Base-by-base conservation (phyloP, 2,329 filamentous ascomycete species). In the Nothophoma quercina region DNA sequence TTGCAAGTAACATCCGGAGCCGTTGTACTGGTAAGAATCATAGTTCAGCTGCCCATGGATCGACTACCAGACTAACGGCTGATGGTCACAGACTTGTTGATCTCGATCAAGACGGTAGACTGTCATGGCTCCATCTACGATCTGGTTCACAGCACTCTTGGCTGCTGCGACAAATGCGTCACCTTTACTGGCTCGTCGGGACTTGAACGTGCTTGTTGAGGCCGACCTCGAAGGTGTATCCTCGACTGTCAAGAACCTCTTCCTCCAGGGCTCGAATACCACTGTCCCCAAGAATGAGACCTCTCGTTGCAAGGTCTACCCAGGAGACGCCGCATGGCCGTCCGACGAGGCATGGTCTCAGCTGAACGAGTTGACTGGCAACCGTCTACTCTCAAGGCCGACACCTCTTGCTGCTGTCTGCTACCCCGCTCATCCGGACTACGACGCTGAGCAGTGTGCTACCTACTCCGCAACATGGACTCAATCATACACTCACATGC, bases 251-350 rank as follows among this genome's bases (percentile, higher is more conserved):
- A 62, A 55, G 36, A 43, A 51, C 4, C 60, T 71, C 4, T 70
- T 71, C 16, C 44, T 55, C 9, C 58, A 65, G 3, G 51, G 42
- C 18, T 55, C 56, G 16, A 42, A 47, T 13, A 29, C 55, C 1
- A 51, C 49, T 12, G 13, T 56, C 3, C 50, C 61, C 16, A 56
- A 44, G n/a, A 58, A 54, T 22, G 54, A 51, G 18, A 59, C 60
- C 8, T 65, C 65, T 9, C 51, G 65, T 55, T 84, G 81, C 70
- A 84, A 82, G 65, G 73, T 79, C 2, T 79, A 77, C 36, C 81
- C 80, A 1, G 76, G 74, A 16, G 75, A 77, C 12, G 19, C 65
- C 7, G 64, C 65, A 38, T 85, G 83, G 83, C 83, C 83, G 0
- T 77, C 75, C 1, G 54, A 74, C 10, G 59, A 69, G 0, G 68